phyloP scores from a whole-genome alignment of 2,329 filamentous ascomycete species.

The Lecanosticta acicola region DNA sequence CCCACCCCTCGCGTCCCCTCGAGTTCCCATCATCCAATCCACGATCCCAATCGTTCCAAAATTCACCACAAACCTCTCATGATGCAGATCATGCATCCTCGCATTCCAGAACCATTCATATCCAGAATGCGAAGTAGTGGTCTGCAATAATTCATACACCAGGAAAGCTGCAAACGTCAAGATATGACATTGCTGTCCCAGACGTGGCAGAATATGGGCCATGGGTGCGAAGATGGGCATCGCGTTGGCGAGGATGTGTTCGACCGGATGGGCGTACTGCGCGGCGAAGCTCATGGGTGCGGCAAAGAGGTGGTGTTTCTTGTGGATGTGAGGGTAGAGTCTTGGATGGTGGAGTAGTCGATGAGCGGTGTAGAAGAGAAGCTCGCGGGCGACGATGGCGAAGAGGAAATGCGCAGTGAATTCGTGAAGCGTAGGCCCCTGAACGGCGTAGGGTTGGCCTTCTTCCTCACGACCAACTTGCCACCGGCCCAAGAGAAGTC shows the following conservation, averaged over 20 bases:
- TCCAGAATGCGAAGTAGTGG: slow-evolving; percentile 3
- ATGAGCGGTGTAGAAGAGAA: slow-evolving; percentile 7
- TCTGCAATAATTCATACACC: slow-evolving; percentile 2
- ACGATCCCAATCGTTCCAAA: slow-evolving; percentile 8
- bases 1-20: no score
- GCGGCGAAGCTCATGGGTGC: slow-evolving; percentile 4
- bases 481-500: neutral
- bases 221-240: slow-evolving; percentile 5
- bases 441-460: neutral
- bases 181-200: slow-evolving; percentile 1
- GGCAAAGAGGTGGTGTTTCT: slow-evolving; percentile 8
- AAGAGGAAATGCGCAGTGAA: neutral
- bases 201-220: neutral
- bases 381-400: slow-evolving; percentile 4
- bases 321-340: slow-evolving; percentile 7
- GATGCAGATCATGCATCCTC: slow-evolving; percentile 6
- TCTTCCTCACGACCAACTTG: neutral
- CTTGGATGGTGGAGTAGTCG: slow-evolving; percentile 3
- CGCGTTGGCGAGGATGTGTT: slow-evolving; percentile 4
- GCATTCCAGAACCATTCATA: slow-evolving; percentile 6
- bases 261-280: slow-evolving; percentile 6
- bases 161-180: slow-evolving; percentile 3
- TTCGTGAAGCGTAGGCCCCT: neutral
- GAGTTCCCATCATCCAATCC: slow-evolving; percentile 7
- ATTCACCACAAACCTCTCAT: slow-evolving; percentile 6